These are phyloP conservation scores for Tripidium arundinaceum DNA, from an alignment of 202 grass and related monocot genomes.

Conservation along the genomic window DNA sequence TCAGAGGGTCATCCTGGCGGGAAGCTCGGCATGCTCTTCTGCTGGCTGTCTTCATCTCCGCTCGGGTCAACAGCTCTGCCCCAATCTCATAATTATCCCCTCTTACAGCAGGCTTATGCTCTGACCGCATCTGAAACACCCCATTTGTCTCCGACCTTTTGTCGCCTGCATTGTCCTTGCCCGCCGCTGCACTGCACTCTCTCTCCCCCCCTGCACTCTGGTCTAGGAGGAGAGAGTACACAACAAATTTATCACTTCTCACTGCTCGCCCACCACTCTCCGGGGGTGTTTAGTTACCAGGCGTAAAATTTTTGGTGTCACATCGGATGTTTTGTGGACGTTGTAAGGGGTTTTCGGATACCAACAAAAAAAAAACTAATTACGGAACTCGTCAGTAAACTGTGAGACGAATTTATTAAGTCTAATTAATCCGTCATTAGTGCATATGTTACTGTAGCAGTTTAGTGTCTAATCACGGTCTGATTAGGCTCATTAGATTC, in stretches of 20 bases:
- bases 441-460: too few species aligned
- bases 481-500: too few species aligned
- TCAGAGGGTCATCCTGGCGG: conserved; percentile 40
- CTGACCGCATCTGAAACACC: conserved; percentile 43
- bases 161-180: conserved; percentile 26
- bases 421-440: too few species aligned
- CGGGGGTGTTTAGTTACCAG: too few species aligned
- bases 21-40: conserved; percentile 55
- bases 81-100: conserved; percentile 54
- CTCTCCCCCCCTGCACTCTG: neutral
- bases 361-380: too few species aligned
- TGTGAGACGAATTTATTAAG: too few species aligned
- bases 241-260: conserved; percentile 30
- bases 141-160: conserved; percentile 56
- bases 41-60: conserved; percentile 37
- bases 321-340: too few species aligned
- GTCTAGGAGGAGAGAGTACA: neutral
- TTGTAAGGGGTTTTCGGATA: too few species aligned
- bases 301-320: too few species aligned
- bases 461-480: too few species aligned
- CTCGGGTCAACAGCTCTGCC: conserved; percentile 57
- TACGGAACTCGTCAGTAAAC: too few species aligned
- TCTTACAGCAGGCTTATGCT: conserved; percentile 46
- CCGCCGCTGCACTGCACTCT: neutral
- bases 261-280: neutral